Evolutionary conservation across 768 basidiomycete genomes (phyloP), one percentile per base, ranked within the genome.

Genomic region (Termitomyces sp.): DNA sequence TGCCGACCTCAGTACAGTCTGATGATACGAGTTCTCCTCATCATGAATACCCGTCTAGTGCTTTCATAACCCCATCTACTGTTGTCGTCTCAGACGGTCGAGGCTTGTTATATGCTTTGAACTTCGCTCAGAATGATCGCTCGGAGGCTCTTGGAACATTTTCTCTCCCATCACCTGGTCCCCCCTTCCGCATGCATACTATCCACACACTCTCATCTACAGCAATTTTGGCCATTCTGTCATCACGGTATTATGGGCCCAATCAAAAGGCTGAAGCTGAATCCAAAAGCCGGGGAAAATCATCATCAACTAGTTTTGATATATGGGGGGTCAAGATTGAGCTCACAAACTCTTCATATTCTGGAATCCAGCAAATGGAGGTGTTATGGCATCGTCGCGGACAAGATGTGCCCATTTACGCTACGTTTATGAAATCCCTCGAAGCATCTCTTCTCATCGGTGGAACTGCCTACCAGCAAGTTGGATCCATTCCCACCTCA

Each of bases 11-110:
- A 20, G 71, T 87, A 50, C 71, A 76, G 46, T 71, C 79, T 1
- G 67, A 78, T 0, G 72, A 70, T 30, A 66, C 70, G 14, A 72
- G 76, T 20, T 59, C 70, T 1, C 68, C 74, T 20, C 85, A 86
- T 63, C 76, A 71, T 43, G 91, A 94, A 72, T 94, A 95, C 68
- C 89, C 92, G 0, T 90, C 89, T 1, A 80, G 81, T 30, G 74
- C 76, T 6, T 87, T 89, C 64, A 65, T 88, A 39, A 76, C 81
- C 52, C 62, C 79, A 4, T 69, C 73, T 1, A 69, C 78, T 10
- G 73, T 82, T 39, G 74, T 90, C 37, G 77, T 88, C 51, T 77
- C 88, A 20, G 91, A 94, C 64, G 92, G 92, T 9, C 72, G 76
- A 62, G 89, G 90, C n/a, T 66, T 75, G 18, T 70, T 93, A 32